Evolutionary conservation across 1,284 basidiomycete genomes (phyloP), one percentile per base, ranked within the genome.

Genomic region (Ceratobasidium papillatum): DNA sequence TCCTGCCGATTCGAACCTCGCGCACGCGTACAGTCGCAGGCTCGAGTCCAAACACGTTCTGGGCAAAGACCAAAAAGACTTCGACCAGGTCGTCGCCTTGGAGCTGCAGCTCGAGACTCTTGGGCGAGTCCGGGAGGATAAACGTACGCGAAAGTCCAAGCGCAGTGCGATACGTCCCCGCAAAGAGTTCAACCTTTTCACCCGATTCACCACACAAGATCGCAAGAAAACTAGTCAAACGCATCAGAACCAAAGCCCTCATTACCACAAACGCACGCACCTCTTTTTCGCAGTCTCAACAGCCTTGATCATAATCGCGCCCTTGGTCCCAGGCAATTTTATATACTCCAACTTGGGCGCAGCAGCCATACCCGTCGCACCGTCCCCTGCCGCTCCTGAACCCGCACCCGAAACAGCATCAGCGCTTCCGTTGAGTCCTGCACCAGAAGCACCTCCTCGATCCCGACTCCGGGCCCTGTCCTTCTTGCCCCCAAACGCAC

Each of bases 131-230:
- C 0, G 94, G 94, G 32, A 95, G 84, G 77, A 95, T 95, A 81
- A 95, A 95, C 0, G 94, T 95, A 52, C 94, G 87, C 25, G 91
- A 92, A 49, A 93, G 86, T 0, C 91, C 91, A 9, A 93, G 86
- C 1, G 93, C 91, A 25, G 91, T 92, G 58, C 91, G 86, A 78
- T 92, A 94, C 14, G 92, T 94, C 38, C 92, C 94, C 38, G 94
- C 94, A 81, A 95, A 95, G 3, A 95, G 84, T 79, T 95, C 94
- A 64, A 95, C 93, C 79, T 95, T 93, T 83, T 95, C 94, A n/a
- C 93, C 94, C 77, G 89, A 91, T 49, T 95, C 94, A n/a, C 94
- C 94, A 78, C 94, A 95, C 0, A 95, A 86, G 78, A 95, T 95
- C 4, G 94, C 94, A 34, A 95, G 86, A 83, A 94, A 94, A 80